Conservation (phyloP, 345 rosid species). For the Conringia planisiliqua region DNA sequence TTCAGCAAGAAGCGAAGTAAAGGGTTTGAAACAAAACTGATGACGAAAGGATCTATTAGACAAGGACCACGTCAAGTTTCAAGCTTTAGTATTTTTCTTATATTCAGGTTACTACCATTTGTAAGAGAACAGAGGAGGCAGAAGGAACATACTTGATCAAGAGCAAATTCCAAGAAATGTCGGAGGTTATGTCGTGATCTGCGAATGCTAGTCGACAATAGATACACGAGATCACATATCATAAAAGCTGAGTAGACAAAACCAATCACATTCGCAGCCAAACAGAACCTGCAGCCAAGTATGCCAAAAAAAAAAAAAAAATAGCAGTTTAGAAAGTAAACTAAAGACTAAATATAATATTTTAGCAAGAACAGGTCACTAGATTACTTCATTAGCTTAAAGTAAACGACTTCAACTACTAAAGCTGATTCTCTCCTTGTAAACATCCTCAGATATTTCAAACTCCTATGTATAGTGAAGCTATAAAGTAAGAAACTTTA, state of each 20-base stretch:
- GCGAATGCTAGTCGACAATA: slow-evolving; percentile 47
- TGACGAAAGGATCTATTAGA: no score
- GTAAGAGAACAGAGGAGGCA: neutral
- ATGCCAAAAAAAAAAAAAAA: neutral
- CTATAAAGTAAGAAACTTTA: neutral
- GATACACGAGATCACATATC: slow-evolving; percentile 51
- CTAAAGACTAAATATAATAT: neutral
- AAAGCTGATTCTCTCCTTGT: neutral
- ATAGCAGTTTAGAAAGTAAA: neutral
- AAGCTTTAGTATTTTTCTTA: neutral
- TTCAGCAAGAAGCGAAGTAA: neutral
- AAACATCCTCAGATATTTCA: neutral
- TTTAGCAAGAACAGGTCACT: neutral
- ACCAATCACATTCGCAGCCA: slow-evolving; percentile 73
- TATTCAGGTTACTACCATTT: neutral
- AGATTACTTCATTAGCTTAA: neutral
- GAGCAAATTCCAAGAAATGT: slow-evolving; percentile 54
- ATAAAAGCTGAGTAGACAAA: slow-evolving; percentile 70
- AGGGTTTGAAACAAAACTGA: neutral
- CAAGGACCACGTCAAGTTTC: neutral
- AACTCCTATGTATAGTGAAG: neutral
- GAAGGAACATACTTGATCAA: slow-evolving; percentile 67
- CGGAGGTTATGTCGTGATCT: slow-evolving; percentile 43
- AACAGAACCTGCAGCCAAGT: slow-evolving; percentile 57
- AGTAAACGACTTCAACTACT: neutral